Conservation (phyloP, 352 stramenopile genomes). For the Phytophthora fragariae region DNA sequence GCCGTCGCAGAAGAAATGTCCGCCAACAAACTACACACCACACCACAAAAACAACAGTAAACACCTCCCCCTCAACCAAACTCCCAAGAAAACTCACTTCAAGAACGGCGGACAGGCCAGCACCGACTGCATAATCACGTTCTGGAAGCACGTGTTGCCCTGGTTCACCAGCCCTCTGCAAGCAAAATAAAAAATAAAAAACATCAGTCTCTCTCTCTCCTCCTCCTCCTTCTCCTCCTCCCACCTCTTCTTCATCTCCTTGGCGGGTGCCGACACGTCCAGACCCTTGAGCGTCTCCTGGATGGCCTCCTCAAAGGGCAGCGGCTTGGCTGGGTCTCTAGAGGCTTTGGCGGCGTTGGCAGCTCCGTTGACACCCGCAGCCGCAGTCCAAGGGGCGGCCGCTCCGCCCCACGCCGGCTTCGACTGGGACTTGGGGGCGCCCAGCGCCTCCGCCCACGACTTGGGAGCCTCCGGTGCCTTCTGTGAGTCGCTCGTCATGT, state of each 20-base stretch:
- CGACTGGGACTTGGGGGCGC: constrained; percentile 38
- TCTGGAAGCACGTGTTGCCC: constrained; percentile 91
- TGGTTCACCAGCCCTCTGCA: constrained; percentile 82
- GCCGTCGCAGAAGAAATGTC: constrained; percentile 64
- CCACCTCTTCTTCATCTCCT: constrained; percentile 88
- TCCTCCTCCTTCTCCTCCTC: not conserved
- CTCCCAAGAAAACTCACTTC: constrained; percentile 55
- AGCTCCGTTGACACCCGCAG: constrained; percentile 8
- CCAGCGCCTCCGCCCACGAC: constrained; percentile 70
- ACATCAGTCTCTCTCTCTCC: constrained; percentile 1
- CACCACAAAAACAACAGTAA: constrained; percentile 5
- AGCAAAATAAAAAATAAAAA: not conserved
- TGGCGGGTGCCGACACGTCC: constrained; percentile 65
- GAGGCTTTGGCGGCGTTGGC: not conserved
- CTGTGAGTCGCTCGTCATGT: constrained; percentile 19
- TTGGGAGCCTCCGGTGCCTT: constrained; percentile 32
- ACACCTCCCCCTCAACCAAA: not conserved
- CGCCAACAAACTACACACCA: constrained; percentile 59
- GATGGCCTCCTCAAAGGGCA: constrained; percentile 74
- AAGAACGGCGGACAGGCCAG: constrained; percentile 80
- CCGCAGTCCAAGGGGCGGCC: constrained; percentile 20
- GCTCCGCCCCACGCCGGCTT: constrained; percentile 44
- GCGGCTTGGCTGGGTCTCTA: constrained; percentile 17
- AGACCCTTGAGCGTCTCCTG: constrained; percentile 65
- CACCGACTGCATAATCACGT: constrained; percentile 88